Evolutionary conservation across 352 stramenopile species (phyloP).

Genomic region (Pythium oligandrum): DNA sequence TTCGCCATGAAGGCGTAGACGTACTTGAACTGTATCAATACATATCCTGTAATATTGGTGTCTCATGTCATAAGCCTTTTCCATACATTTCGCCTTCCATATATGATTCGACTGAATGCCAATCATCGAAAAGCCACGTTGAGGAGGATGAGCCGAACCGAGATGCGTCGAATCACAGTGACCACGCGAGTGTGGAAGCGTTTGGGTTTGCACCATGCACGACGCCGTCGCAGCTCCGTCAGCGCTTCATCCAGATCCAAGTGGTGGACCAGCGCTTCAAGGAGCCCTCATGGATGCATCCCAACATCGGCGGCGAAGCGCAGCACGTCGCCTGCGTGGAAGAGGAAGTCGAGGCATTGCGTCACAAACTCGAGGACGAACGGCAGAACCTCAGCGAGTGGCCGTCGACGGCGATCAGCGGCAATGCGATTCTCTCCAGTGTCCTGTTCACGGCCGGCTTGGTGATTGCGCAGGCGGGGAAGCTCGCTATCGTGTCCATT

Average conservation of each 20-base stretch:
- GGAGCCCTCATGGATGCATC: slow-evolving; percentile 60
- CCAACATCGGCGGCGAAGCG: slow-evolving; percentile 51
- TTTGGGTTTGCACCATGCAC: slow-evolving; percentile 1
- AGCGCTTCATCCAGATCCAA: slow-evolving; percentile 60
- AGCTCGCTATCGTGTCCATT: slow-evolving; percentile 69
- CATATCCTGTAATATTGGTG: too few species aligned
- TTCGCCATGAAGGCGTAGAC: slow-evolving; percentile 9
- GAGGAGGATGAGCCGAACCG: too few species aligned
- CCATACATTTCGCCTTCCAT: too few species aligned
- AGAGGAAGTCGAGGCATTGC: slow-evolving; percentile 19
- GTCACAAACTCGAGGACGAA: slow-evolving; percentile 4
- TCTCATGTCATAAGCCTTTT: too few species aligned
- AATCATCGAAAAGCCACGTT: too few species aligned
- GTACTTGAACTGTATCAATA: too few species aligned
- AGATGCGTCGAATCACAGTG: too few species aligned
- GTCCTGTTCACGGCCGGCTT: slow-evolving; percentile 60
- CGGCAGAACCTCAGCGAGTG: slow-evolving; percentile 53
- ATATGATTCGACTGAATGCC: too few species aligned
- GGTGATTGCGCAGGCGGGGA: slow-evolving; percentile 39
- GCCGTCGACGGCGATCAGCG: slow-evolving; percentile 74
- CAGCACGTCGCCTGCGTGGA: slow-evolving; percentile 14
- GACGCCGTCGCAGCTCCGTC: slow-evolving; percentile 39
- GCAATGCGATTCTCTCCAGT: slow-evolving; percentile 85
- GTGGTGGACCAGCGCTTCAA: slow-evolving; percentile 56
- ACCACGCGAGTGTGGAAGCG: neutral